Percentiles rank a stretch among this genome's conserved stretches.
Conservation (phyloP, 495 filamentous ascomycete genomes). For the Pyrenopolyporus hunteri region DNA sequence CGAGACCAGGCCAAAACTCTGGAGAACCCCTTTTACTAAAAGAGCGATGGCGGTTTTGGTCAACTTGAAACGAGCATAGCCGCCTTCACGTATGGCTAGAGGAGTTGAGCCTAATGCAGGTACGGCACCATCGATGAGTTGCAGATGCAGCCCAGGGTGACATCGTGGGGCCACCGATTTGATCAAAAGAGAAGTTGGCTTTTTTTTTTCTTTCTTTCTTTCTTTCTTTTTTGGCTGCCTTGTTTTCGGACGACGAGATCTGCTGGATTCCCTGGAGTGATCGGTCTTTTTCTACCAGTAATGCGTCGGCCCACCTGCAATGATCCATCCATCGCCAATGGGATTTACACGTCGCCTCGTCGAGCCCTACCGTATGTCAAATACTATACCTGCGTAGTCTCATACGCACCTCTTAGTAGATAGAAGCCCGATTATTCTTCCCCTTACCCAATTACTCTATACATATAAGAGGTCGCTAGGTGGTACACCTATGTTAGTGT, state of each 20-base stretch:
- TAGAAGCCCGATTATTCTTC: no score
- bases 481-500: no score
- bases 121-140: constrained; percentile 29
- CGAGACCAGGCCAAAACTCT: constrained; percentile 16
- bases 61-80: constrained; percentile 42
- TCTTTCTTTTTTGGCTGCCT: no score
- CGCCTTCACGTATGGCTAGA: constrained; percentile 23
- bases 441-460: neutral
- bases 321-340: constrained; percentile 3
- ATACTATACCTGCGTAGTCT: no score
- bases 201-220: neutral
- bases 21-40: constrained; percentile 1
- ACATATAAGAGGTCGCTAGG: neutral
- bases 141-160: constrained; percentile 22
- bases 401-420: no score
- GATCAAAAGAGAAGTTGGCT: constrained; percentile 1
- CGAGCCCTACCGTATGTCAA: constrained; percentile 1
- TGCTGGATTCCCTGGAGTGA: constrained; percentile 24
- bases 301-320: constrained; percentile 1
- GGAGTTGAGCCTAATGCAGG: constrained; percentile 39
- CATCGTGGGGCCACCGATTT: constrained; percentile 30
- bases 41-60: constrained; percentile 29
- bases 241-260: constrained; percentile 14
- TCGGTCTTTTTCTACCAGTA: constrained; percentile 21
- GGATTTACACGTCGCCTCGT: constrained; percentile 18